Base-by-base conservation (phyloP, 371 early-diverging fungal species). In the Chytridium lagenaria region DNA sequence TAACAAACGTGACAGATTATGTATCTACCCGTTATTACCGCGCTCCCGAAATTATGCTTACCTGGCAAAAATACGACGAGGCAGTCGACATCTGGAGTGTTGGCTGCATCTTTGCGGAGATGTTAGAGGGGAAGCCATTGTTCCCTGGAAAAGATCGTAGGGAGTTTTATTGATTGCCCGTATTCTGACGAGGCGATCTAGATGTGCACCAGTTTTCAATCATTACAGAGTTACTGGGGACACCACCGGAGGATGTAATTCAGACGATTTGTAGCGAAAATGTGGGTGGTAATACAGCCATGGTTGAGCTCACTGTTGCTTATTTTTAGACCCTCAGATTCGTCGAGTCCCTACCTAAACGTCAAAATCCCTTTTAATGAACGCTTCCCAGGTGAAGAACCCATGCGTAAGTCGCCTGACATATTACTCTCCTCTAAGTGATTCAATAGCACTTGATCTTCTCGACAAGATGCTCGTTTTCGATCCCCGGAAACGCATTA, bases 51-150 rank as follows among this genome's bases (percentile, higher is more conserved):
- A 93, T 99, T 78, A 97, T 99, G 93, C 83, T 99, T 69, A 98
- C 98, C n/a, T 81, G 84, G 79, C 95, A 95, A 80, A 94, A 94
- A 76, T 99, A 99, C 83, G 94, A 93, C 68, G 93, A 94, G 52
- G 95, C 92, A n/a, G 94, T 99, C 30, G 99, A 99, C 84, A 94
- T 99, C 65, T 99, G 99, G 99, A 94, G 94, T 85, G 87, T 96
- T 16, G 99, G 99, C 28, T 98, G 98, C 84, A 98, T 99, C 67
- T 63, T 50, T 31, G 19, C 65, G 79, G 99, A 99, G 84, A 97
- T 99, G 94, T 78, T 98, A 49, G 93, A 94, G 83, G 95, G 96
- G 78, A 93, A 92, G 80, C 97, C 98, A 38, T 77, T 98, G 67
- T 98, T 99, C 86, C 95, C 98, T 1, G 99, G 93, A 64, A 95